Evolutionary conservation across 371 early-diverging fungal species (phyloP).

Genomic region (Mortierella sp.): DNA sequence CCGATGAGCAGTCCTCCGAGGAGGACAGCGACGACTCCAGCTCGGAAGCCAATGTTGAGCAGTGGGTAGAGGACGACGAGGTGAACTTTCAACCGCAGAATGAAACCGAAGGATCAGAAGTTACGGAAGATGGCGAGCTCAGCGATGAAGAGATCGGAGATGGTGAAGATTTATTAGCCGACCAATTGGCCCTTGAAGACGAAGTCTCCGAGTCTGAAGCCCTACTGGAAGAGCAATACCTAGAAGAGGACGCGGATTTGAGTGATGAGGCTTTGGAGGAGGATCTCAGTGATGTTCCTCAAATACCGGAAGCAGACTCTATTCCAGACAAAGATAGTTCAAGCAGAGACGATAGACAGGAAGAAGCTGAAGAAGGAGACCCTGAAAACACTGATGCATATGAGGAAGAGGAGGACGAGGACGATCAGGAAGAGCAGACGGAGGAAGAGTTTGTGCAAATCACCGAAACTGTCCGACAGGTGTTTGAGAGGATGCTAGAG

Average conservation of each 20-base stretch:
- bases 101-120: neutral
- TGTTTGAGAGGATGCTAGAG: slow-evolving; percentile 56
- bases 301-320: neutral
- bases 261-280: slow-evolving; percentile 33
- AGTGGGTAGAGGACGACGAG: neutral
- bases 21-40: neutral
- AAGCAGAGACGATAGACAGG: slow-evolving; percentile 8
- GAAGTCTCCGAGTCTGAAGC: slow-evolving; percentile 45
- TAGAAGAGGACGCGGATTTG: slow-evolving; percentile 24
- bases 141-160: slow-evolving; percentile 9
- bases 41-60: neutral
- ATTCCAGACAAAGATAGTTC: neutral
- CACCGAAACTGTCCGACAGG: slow-evolving; percentile 42
- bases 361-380: slow-evolving; percentile 1
- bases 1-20: neutral
- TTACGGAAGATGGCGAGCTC: neutral
- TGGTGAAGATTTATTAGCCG: slow-evolving; percentile 15
- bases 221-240: slow-evolving; percentile 29
- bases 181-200: slow-evolving; percentile 14
- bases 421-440: neutral
- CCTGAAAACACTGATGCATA: neutral
- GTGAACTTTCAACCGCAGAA: neutral
- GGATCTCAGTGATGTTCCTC: slow-evolving; percentile 30
- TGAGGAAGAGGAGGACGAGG: neutral
- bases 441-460: slow-evolving; percentile 26